These are phyloP conservation scores for Hygrophorus pudorinus DNA, from an alignment of 768 basidiomycete species.

Conservation along the genomic window DNA sequence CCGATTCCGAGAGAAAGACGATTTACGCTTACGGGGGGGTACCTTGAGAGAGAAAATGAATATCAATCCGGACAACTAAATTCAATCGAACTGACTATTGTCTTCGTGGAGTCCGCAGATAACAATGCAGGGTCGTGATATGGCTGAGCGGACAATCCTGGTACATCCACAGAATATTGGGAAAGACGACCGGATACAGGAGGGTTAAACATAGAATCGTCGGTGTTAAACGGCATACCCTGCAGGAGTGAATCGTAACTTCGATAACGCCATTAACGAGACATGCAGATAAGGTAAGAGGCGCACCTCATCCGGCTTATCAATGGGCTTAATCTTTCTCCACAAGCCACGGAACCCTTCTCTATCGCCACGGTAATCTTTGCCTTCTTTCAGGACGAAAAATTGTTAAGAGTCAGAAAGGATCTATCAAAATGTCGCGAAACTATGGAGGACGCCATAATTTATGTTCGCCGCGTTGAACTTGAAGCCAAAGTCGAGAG, in stretches of 20 bases:
- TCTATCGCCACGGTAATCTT: constrained; percentile 16
- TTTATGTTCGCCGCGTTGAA: neutral
- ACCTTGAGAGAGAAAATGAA: constrained; percentile 3
- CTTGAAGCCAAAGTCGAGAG: neutral
- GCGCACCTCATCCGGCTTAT: constrained; percentile 71
- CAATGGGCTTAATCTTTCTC: constrained; percentile 68
- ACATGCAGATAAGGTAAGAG: constrained; percentile 1
- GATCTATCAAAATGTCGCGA: neutral
- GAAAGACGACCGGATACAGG: constrained; percentile 33
- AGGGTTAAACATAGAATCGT: constrained; percentile 75
- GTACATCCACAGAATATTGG: constrained; percentile 12
- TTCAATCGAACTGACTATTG: neutral
- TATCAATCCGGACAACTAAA: neutral
- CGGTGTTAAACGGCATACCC: constrained; percentile 70
- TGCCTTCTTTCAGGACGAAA: neutral
- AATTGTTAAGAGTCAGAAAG: neutral
- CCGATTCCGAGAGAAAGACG: constrained; percentile 26
- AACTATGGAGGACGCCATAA: too few species aligned
- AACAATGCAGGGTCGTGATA: constrained; percentile 27
- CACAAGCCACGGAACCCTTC: constrained; percentile 65
- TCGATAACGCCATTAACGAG: neutral
- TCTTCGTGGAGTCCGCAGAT: constrained; percentile 12
- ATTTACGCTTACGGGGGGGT: constrained; percentile 28
- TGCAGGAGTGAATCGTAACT: constrained; percentile 14
- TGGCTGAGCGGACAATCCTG: neutral